Evolutionary conservation across 225 moss, liverwort and hornwort species (phyloP), one percentile per base, ranked within the genome.

Genomic region (Sphagnum tenellum): DNA sequence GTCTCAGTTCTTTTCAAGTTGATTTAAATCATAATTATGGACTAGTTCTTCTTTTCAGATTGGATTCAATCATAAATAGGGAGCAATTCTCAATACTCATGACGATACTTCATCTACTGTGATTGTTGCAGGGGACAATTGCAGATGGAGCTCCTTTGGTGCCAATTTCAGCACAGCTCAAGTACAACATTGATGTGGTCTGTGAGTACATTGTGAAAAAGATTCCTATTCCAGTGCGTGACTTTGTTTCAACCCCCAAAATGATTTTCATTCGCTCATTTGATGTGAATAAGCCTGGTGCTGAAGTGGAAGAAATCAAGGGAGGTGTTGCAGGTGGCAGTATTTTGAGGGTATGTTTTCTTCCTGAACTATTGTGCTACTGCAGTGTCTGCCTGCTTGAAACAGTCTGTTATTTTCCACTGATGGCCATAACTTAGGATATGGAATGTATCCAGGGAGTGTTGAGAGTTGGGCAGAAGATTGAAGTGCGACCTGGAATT

Each of bases 271-370:
- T 98, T 78, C 82, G 96, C 63, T 98, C 96, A 44, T 92, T 93
- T 67, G 93, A 98, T 84, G 92, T 93, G 9, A 96, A 96, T 71
- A 96, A 96, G 67, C 96, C 92, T 63, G 96, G 96, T 72, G 96
- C 96, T 9, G 96, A 96, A 76, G 96, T 96, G 44, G 92, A 98
- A 51, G 96, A 98, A n/a, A 89, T 98, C 76, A 98, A 87, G 81
- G 96, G 96, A 57, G 96, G 96, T 77, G 93, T 98, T 29, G 96
- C 96, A 50, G 96, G 96, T 75, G 96, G 96, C 72, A 98, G 93
- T 87, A 93, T 98, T 62, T 66, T 96, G 76, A 79, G 85, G 83
- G 94, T 94, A 73, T 47, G 69, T 73, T 64, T 10, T 47, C 46
- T 4, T 10, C 52, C 65, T 6, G 6, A 6, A 5, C 9, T 6